Evolutionary conservation across 768 basidiomycete genomes (phyloP).

Genomic region (Glaciozyma antarctica): DNA sequence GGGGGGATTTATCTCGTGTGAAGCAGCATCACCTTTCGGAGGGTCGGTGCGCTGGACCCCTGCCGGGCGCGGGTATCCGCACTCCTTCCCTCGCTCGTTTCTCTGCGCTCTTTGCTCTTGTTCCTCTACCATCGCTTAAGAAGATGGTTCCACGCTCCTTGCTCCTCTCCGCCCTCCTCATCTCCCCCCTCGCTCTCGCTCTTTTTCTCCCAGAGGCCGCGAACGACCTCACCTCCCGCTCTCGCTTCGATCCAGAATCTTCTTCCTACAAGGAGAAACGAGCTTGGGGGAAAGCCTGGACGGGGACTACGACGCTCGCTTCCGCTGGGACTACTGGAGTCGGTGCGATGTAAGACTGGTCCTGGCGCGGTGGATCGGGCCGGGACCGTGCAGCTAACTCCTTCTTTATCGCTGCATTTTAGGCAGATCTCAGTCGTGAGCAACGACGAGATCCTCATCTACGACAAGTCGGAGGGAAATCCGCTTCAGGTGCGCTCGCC

Average conservation of each 20-base stretch:
- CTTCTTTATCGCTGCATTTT: neutral
- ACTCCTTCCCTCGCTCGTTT: too few relatives aligned
- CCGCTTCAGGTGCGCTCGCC: constrained; percentile 11
- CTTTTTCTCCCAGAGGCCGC: neutral
- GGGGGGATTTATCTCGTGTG: too few relatives aligned
- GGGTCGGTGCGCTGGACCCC: too few relatives aligned
- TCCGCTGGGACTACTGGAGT: constrained; percentile 8
- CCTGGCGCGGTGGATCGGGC: too few relatives aligned
- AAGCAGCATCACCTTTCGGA: too few relatives aligned
- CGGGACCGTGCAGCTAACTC: neutral
- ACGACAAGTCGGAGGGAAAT: constrained; percentile 34
- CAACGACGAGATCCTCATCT: constrained; percentile 27
- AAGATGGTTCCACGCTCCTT: neutral
- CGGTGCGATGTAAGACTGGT: constrained; percentile 13
- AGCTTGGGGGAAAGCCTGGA: constrained; percentile 1
- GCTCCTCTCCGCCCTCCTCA: neutral
- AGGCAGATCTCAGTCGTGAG: constrained; percentile 19
- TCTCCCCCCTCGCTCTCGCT: neutral
- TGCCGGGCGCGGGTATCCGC: too few relatives aligned
- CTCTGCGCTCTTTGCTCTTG: too few relatives aligned
- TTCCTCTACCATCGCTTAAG: too few relatives aligned
- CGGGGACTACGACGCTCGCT: neutral
- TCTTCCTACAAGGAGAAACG: neutral
- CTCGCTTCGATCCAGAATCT: neutral
- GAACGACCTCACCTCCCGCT: neutral